Conservation (phyloP, 225 moss, liverwort and hornwort genomes). For the Rhytidiadelphus loreus region DNA sequence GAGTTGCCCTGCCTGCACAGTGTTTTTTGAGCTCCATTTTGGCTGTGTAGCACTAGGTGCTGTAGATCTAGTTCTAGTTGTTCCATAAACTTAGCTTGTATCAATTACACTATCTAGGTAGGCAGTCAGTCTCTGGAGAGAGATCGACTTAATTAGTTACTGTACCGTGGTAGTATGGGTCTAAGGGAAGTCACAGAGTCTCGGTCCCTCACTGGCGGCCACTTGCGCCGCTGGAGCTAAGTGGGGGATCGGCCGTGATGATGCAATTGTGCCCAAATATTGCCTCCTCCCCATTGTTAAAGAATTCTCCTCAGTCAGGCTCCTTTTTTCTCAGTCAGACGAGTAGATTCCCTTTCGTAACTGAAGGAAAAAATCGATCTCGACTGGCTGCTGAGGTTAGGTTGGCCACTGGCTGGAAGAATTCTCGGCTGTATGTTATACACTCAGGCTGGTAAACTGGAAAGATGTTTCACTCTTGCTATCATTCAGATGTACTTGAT, state of each 20-base stretch:
- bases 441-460: neutral
- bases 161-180: neutral
- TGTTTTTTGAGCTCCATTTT: neutral
- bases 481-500: neutral
- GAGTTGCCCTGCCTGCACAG: slow-evolving; percentile 23
- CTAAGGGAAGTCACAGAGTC: neutral
- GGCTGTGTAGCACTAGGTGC: slow-evolving; percentile 18
- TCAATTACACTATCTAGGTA: neutral
- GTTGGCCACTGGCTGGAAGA: neutral
- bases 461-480: neutral
- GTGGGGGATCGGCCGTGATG: neutral
- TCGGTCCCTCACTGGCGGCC: neutral
- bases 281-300: neutral
- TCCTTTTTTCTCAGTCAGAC: neutral
- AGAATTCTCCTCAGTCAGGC: neutral
- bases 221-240: slow-evolving; percentile 2
- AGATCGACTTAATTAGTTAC: neutral
- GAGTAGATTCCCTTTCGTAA: neutral
- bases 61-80: neutral
- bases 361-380: neutral
- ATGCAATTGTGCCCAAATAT: neutral
- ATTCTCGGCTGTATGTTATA: neutral
- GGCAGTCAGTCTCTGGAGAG: neutral
- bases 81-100: neutral
- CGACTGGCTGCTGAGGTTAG: neutral